Conservation (phyloP, 164 flowering plant genomes). For the Warburgia ugandensis region DNA sequence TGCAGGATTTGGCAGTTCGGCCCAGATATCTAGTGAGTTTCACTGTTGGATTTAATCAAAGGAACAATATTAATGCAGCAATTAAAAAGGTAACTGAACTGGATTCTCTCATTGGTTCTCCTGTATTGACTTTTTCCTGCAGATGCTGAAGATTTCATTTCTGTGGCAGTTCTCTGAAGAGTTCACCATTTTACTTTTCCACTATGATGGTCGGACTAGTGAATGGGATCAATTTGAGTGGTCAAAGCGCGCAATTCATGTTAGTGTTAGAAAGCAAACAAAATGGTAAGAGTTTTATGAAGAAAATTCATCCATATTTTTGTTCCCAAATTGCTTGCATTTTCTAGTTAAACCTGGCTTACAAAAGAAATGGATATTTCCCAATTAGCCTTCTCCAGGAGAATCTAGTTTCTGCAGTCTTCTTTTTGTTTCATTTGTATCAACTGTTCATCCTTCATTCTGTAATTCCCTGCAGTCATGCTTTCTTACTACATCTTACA, state of each 20-base stretch:
- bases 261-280: slow-evolving; percentile 70
- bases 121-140: not conserved
- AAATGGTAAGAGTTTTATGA: slow-evolving; percentile 69
- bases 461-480: too few species aligned
- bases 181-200: slow-evolving; percentile 77
- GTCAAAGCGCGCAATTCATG: slow-evolving; percentile 82
- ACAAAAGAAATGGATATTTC: too few species aligned
- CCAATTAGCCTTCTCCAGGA: too few species aligned
- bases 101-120: not conserved
- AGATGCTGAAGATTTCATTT: not conserved
- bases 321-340: too few species aligned
- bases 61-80: slow-evolving; percentile 58
- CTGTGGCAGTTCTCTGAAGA: slow-evolving; percentile 71
- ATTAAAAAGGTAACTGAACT: slow-evolving; percentile 64
- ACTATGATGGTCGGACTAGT: slow-evolving; percentile 74
- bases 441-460: too few species aligned
- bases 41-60: slow-evolving; percentile 75
- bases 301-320: too few species aligned
- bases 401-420: too few species aligned
- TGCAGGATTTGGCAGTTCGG: slow-evolving; percentile 62
- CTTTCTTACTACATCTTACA: too few species aligned
- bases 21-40: slow-evolving; percentile 86
- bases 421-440: too few species aligned
- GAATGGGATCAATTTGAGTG: slow-evolving; percentile 98
- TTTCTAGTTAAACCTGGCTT: too few species aligned